These are phyloP conservation scores for Xerocomus brunneocitrinus DNA, from an alignment of 768 basidiomycete species.

Conservation along the genomic window DNA sequence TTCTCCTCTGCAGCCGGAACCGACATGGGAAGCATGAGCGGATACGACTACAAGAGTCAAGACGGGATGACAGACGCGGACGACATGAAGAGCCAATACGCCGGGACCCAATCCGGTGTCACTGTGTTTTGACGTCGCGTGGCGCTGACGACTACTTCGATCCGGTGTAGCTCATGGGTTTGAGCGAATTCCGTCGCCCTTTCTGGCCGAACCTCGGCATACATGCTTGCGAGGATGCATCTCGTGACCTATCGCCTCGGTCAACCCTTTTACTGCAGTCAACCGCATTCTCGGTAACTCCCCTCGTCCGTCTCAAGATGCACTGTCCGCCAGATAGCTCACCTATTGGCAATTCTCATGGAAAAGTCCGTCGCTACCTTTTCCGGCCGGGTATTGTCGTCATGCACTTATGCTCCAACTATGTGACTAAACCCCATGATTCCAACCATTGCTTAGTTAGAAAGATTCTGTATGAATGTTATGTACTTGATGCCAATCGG, in stretches of 20 bases:
- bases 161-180: conserved; percentile 10
- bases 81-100: conserved; percentile 86
- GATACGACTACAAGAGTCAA: conserved; percentile 84
- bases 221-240: conserved; percentile 6
- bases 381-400: conserved; percentile 8
- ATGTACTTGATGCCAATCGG: conserved; percentile 12
- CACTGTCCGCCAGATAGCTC: conserved; percentile 4
- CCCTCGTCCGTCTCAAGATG: neutral
- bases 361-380: neutral
- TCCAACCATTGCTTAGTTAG: conserved; percentile 8
- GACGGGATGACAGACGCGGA: conserved; percentile 76
- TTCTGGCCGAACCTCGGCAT: conserved; percentile 8
- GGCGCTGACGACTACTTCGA: conserved; percentile 3
- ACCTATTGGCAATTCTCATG: conserved; percentile 2
- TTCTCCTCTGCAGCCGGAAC: conserved; percentile 72
- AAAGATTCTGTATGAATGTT: conserved; percentile 13
- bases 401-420: conserved; percentile 22
- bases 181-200: conserved; percentile 10
- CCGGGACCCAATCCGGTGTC: conserved; percentile 79
- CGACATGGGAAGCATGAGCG: conserved; percentile 75
- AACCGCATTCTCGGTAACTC: conserved; percentile 6
- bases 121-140: conserved; percentile 63
- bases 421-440: conserved; percentile 12
- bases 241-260: conserved; percentile 4
- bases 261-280: conserved; percentile 15